phyloP scores from a whole-genome alignment of 2,329 filamentous ascomycete species.

The Plectosphaerella cucumerina region DNA sequence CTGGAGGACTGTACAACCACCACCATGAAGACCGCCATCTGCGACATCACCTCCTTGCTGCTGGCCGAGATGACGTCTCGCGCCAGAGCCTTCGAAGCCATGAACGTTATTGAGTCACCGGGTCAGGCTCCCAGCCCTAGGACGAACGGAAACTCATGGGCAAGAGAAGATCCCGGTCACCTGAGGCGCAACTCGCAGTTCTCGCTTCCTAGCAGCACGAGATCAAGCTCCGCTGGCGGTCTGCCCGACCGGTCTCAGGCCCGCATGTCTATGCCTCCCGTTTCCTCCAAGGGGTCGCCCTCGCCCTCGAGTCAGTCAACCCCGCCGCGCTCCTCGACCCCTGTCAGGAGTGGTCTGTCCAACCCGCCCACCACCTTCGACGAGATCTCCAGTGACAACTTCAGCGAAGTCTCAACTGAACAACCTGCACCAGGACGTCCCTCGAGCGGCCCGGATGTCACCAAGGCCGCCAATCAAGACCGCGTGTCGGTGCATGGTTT shows the following conservation, averaged over 20 bases:
- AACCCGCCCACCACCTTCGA: constrained; percentile 46
- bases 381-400: constrained; percentile 32
- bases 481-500: constrained; percentile 68
- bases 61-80: constrained; percentile 72
- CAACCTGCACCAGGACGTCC: constrained; percentile 26
- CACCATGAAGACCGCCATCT: constrained; percentile 78
- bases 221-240: constrained; percentile 51
- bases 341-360: constrained; percentile 43
- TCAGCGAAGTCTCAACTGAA: constrained; percentile 35
- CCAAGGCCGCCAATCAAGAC: constrained; percentile 46
- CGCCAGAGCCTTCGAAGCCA: constrained; percentile 67
- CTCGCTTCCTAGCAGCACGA: constrained; percentile 36
- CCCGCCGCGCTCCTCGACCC: constrained; percentile 46
- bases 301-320: constrained; percentile 41
- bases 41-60: constrained; percentile 69
- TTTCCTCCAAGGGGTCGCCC: constrained; percentile 42
- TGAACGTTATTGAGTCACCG: constrained; percentile 75
- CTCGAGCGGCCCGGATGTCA: constrained; percentile 33
- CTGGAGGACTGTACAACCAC: constrained; percentile 66
- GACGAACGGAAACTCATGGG: constrained; percentile 37
- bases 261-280: constrained; percentile 81
- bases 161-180: constrained; percentile 32
- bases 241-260: constrained; percentile 55
- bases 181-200: constrained; percentile 55
- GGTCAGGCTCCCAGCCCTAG: constrained; percentile 42